phyloP scores from a whole-genome alignment of 257 asterid genomes.

The Voacanga thouarsii region DNA sequence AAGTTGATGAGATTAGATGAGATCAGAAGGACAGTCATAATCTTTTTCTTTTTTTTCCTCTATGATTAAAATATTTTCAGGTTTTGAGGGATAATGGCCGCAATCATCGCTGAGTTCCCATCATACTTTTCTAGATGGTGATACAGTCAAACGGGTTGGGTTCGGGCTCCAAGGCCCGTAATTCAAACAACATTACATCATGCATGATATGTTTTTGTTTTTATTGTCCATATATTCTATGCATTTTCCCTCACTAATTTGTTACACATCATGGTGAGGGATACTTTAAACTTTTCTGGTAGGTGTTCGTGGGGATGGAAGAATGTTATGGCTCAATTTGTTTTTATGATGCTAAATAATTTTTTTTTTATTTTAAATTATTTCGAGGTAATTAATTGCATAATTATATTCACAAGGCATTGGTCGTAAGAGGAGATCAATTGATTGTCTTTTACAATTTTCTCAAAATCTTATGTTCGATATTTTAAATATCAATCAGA shows the following conservation, averaged over 20 bases:
- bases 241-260: neutral
- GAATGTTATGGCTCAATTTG: too few relatives aligned
- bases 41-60: neutral
- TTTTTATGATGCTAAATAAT: too few relatives aligned
- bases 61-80: neutral
- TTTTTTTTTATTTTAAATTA: too few relatives aligned
- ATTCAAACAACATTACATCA: neutral
- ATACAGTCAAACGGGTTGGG: conserved; percentile 32
- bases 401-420: too few relatives aligned
- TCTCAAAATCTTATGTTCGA: too few relatives aligned
- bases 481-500: too few relatives aligned
- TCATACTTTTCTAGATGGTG: conserved; percentile 13
- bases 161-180: conserved; percentile 3
- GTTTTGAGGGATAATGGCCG: conserved; percentile 35
- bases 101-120: conserved; percentile 59
- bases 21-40: conserved; percentile 2
- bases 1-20: neutral
- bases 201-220: neutral
- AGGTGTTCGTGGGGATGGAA: neutral
- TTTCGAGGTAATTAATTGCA: too few relatives aligned
- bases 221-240: neutral
- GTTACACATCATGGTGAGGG: neutral
- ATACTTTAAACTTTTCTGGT: neutral
- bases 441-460: too few relatives aligned
- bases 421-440: too few relatives aligned